phyloP scores from a whole-genome alignment of 345 rosid genomes.

The Leavenworthia alabamica region DNA sequence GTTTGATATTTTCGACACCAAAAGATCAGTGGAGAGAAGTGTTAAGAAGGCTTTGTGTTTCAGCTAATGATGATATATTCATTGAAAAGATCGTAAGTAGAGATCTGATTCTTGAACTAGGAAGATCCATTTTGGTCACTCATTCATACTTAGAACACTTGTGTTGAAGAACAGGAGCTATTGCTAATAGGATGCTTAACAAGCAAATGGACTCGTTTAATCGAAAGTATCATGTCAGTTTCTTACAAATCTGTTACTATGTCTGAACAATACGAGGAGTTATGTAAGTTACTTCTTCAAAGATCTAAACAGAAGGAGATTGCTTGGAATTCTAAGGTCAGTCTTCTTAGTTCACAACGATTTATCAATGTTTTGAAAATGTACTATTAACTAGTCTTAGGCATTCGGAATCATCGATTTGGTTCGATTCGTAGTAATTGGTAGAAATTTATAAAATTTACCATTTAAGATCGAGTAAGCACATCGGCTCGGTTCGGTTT shows the following conservation, averaged over 20 bases:
- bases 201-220: slow-evolving; percentile 48
- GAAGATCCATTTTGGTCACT: not conserved
- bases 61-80: slow-evolving; percentile 31
- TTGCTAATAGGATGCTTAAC: slow-evolving; percentile 60
- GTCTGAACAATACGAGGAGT: slow-evolving; percentile 49
- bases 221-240: slow-evolving; percentile 53
- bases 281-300: slow-evolving; percentile 43
- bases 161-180: slow-evolving; percentile 55
- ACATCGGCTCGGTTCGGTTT: no score
- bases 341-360: not conserved
- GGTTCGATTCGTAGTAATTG: no score
- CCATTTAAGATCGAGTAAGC: no score
- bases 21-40: slow-evolving; percentile 53
- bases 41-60: slow-evolving; percentile 38
- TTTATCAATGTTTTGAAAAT: not conserved
- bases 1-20: slow-evolving; percentile 64
- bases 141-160: not conserved
- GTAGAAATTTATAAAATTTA: no score
- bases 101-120: slow-evolving; percentile 1
- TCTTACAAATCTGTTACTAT: slow-evolving; percentile 43
- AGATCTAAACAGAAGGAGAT: slow-evolving; percentile 37
- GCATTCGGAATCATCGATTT: no score
- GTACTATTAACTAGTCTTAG: no score
- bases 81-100: slow-evolving; percentile 49
- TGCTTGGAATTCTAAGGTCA: slow-evolving; percentile 41